These are phyloP conservation scores for Boletus fagicola DNA, from an alignment of 768 basidiomycete genomes.

Conservation along the genomic window DNA sequence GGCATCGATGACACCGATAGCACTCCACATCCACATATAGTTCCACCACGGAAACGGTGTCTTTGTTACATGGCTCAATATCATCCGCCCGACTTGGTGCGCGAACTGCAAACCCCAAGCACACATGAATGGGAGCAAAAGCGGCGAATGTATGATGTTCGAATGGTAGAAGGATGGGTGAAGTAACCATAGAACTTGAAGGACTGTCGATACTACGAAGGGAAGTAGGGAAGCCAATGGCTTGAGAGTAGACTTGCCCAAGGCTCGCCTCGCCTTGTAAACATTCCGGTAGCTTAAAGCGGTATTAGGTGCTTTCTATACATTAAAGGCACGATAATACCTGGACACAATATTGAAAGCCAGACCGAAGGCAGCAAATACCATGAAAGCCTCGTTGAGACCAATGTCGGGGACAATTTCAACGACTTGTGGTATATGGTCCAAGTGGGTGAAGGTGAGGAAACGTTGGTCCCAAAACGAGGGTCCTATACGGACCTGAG, in stretches of 20 bases:
- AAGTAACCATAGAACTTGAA: slow-evolving; percentile 81
- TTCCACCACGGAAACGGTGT: slow-evolving; percentile 84
- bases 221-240: slow-evolving; percentile 81
- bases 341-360: slow-evolving; percentile 78
- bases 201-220: slow-evolving; percentile 64
- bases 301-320: slow-evolving; percentile 3
- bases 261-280: slow-evolving; percentile 49
- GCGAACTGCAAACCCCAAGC: slow-evolving; percentile 94
- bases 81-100: slow-evolving; percentile 89
- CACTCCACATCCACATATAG: slow-evolving; percentile 80
- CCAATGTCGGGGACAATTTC: slow-evolving; percentile 60
- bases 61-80: slow-evolving; percentile 88
- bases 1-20: slow-evolving; percentile 77
- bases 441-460: slow-evolving; percentile 55
- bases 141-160: slow-evolving; percentile 68
- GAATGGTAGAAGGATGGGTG: slow-evolving; percentile 60
- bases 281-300: slow-evolving; percentile 76
- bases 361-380: slow-evolving; percentile 67
- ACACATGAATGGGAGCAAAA: slow-evolving; percentile 84
- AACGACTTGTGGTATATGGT: slow-evolving; percentile 47
- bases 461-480: slow-evolving; percentile 77
- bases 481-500: slow-evolving; percentile 50
- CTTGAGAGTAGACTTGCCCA: slow-evolving; percentile 40
- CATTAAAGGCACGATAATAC: slow-evolving; percentile 31
- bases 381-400: slow-evolving; percentile 87